Evolutionary conservation across 1,284 basidiomycete genomes (phyloP).

Genomic region (Calocybe gambosa): DNA sequence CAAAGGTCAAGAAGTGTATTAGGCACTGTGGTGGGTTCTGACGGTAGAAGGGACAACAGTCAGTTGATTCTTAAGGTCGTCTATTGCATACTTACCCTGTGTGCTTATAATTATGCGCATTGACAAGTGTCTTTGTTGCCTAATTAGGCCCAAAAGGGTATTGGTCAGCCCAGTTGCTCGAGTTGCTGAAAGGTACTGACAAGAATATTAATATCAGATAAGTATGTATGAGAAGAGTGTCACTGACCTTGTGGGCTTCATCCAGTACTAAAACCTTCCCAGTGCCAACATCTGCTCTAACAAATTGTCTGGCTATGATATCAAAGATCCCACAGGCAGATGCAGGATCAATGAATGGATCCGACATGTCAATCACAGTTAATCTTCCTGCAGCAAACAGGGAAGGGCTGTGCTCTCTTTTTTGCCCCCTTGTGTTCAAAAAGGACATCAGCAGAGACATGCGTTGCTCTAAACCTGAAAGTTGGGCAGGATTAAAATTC

Average conservation of each 20-base stretch:
- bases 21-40: slow-evolving; percentile 70
- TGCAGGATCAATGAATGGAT: slow-evolving; percentile 62
- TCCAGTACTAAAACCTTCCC: slow-evolving; percentile 71
- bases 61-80: neutral
- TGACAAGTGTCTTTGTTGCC: slow-evolving; percentile 66
- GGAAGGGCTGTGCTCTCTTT: slow-evolving; percentile 9
- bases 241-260: slow-evolving; percentile 64
- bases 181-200: slow-evolving; percentile 52
- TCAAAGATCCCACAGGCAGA: slow-evolving; percentile 68
- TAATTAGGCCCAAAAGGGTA: slow-evolving; percentile 50
- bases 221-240: slow-evolving; percentile 12
- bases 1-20: slow-evolving; percentile 65
- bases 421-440: slow-evolving; percentile 25
- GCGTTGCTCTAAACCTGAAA: slow-evolving; percentile 50
- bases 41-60: neutral
- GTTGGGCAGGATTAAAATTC: slow-evolving; percentile 48
- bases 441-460: slow-evolving; percentile 51
- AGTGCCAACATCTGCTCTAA: slow-evolving; percentile 52
- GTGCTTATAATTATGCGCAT: slow-evolving; percentile 72
- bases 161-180: slow-evolving; percentile 50
- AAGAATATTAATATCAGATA: slow-evolving; percentile 4
- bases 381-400: slow-evolving; percentile 50
- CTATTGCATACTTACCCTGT: slow-evolving; percentile 40
- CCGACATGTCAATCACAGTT: slow-evolving; percentile 63
- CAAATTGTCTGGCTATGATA: slow-evolving; percentile 58